A percentile compares a stretch with the other conserved stretches of the same genome.
These are phyloP conservation scores for Metschnikowia sp. DNA, from an alignment of 805 yeast genomes.

Conservation along the genomic window DNA sequence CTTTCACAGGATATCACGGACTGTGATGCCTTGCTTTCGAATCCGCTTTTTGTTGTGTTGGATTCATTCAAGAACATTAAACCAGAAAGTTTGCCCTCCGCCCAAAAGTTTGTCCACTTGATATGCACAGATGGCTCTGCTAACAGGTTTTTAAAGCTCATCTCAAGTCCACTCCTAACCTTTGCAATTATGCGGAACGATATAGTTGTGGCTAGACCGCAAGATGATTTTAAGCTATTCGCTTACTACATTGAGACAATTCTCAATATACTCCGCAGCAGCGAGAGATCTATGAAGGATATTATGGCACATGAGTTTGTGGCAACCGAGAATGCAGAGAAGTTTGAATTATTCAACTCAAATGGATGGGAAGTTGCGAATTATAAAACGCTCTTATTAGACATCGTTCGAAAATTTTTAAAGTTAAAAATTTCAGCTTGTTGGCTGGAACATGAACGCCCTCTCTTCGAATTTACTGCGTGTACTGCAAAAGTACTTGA, in stretches of 20 bases:
- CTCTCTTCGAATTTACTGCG: constrained; percentile 15
- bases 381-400: constrained; percentile 54
- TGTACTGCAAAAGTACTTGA: constrained; percentile 41
- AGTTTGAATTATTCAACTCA: constrained; percentile 37
- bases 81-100: constrained; percentile 23
- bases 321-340: constrained; percentile 46
- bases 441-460: constrained; percentile 15
- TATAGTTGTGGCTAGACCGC: constrained; percentile 24
- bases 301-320: constrained; percentile 57
- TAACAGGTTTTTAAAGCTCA: constrained; percentile 58
- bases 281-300: constrained; percentile 41
- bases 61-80: constrained; percentile 38
- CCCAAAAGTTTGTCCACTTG: constrained; percentile 48
- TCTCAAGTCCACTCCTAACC: constrained; percentile 50
- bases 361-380: constrained; percentile 54
- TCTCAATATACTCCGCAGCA: constrained; percentile 47
- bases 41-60: constrained; percentile 65
- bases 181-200: constrained; percentile 33
- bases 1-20: constrained; percentile 57
- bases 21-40: constrained; percentile 45
- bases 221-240: constrained; percentile 63
- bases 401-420: constrained; percentile 47
- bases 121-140: constrained; percentile 51
- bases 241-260: constrained; percentile 59
- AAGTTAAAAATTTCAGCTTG: constrained; percentile 19